Evolutionary conservation across 768 basidiomycete species (phyloP), one percentile per base, ranked within the genome.

Genomic region (Pisolithus sp.): DNA sequence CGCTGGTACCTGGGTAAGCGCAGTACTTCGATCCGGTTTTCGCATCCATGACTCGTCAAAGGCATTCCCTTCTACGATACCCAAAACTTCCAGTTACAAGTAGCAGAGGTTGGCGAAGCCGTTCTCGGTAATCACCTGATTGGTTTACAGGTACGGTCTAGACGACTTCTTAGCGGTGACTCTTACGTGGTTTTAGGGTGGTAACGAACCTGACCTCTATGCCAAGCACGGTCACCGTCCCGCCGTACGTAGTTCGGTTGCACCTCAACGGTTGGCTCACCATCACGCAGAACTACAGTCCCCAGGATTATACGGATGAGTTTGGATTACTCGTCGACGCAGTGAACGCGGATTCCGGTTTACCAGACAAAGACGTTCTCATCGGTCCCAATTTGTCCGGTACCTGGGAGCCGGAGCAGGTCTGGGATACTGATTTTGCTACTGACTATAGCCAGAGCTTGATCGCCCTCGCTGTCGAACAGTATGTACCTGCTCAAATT

Each of bases 191-290:
- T 28, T 23, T 7, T 83, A 87, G 62, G 77, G 81, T 1, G 86
- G 82, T 2, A 89, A 90, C 62, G 88, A 90, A 67, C 88, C 87
- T 15, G 88, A 92, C 71, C 76, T 89, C 56, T 91, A 84, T 56
- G 68, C 73, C 9, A 71, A 68, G 34, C 73, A 74, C 54, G 63
- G 67, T 12, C 71, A 71, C 42, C 66, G 74, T 18, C 50, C 61
- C 0, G 51, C 48, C 1, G 59, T 61, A 37, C 10, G 50, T 42
- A 13, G 21, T 20, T n/a, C 24, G 5, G 21, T 12, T 13, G 4
- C 18, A n/a, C 7, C 9, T 12, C 20, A 12, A 8, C 21, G 15
- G 15, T 17, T 7, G n/a, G n/a, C 39, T 47, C 7, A 63, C 9
- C 20, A 17, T 4, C 7, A 7, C 73, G 37, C n/a, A 60, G 59